A percentile compares a stretch with the other conserved stretches of the same genome.
Conservation (phyloP, 257 asterid genomes). For the Plectranthus barbatus region DNA sequence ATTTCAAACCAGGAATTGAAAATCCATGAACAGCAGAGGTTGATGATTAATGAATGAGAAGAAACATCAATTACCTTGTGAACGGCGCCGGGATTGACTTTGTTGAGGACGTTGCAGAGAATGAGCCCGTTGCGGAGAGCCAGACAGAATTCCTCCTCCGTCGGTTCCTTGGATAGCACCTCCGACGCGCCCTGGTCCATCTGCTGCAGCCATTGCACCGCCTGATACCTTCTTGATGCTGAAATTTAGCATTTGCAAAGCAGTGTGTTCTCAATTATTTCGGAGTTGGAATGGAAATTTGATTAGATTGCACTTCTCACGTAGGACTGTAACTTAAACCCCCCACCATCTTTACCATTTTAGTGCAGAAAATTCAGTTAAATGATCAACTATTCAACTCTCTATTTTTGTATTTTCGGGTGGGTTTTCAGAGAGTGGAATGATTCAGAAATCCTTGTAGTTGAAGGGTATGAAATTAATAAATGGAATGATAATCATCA, state of each 20-base stretch:
- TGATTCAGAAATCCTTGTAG: no score
- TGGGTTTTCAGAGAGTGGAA: no score
- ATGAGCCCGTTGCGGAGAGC: constrained; percentile 92
- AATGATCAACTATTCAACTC: no score
- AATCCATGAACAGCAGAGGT: background rate
- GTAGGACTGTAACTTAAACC: no score
- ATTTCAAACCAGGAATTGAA: background rate
- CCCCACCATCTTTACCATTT: no score
- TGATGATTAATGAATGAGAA: background rate
- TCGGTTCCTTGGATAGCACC: constrained; percentile 57
- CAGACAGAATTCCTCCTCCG: constrained; percentile 64
- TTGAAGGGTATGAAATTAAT: no score
- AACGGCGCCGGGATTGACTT: constrained; percentile 85
- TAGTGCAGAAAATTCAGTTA: no score
- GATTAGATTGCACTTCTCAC: background rate
- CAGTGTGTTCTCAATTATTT: background rate
- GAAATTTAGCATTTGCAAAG: constrained; percentile 4
- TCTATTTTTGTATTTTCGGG: no score
- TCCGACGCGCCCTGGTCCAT: constrained; percentile 73
- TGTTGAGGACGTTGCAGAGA: constrained; percentile 97
- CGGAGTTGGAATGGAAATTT: background rate
- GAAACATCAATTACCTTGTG: constrained; percentile 42
- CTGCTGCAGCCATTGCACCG: constrained; percentile 80
- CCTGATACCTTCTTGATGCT: constrained; percentile 79
- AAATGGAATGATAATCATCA: no score